Evolutionary conservation across 1,139 yeast genomes (phyloP).

Genomic region (Meyerozyma athensensis): DNA sequence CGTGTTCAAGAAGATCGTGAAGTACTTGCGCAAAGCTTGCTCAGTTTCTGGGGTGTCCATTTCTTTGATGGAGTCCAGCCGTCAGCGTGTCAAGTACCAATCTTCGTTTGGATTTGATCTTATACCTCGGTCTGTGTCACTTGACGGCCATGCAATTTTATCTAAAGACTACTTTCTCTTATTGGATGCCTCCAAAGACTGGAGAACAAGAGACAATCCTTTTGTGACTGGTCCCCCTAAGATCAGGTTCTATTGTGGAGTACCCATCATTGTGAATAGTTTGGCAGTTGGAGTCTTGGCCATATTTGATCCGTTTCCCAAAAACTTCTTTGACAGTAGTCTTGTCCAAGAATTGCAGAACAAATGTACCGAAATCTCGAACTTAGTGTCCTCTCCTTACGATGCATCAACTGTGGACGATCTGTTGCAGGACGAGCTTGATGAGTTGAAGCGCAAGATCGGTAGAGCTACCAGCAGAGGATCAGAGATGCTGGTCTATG

Average conservation of each 20-base stretch:
- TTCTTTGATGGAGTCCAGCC: conserved; percentile 47
- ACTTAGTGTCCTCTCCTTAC: conserved; percentile 33
- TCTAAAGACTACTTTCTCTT: conserved; percentile 51
- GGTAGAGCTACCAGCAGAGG: conserved; percentile 55
- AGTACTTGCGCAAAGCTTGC: conserved; percentile 28
- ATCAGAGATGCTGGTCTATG: conserved; percentile 41
- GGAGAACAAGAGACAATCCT: conserved; percentile 62
- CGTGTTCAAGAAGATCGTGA: conserved; percentile 36
- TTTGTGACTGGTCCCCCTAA: conserved; percentile 58
- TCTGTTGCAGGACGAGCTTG: conserved; percentile 17
- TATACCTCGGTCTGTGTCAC: conserved; percentile 50
- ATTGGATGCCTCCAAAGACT: conserved; percentile 58
- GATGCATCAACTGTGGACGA: conserved; percentile 12
- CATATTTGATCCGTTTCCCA: conserved; percentile 49
- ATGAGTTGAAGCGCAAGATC: conserved; percentile 27
- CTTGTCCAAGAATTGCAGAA: conserved; percentile 30
- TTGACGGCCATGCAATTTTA: conserved; percentile 64
- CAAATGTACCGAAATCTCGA: conserved; percentile 41
- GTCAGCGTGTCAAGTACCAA: conserved; percentile 47
- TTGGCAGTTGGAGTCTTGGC: conserved; percentile 56
- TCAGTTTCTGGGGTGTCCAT: conserved; percentile 51
- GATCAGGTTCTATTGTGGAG: conserved; percentile 60
- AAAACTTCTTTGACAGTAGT: conserved; percentile 31
- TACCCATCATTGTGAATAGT: conserved; percentile 41
- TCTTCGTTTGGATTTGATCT: conserved; percentile 42